Conservation (phyloP, 352 stramenopile genomes). For the Phytophthora ramorum region DNA sequence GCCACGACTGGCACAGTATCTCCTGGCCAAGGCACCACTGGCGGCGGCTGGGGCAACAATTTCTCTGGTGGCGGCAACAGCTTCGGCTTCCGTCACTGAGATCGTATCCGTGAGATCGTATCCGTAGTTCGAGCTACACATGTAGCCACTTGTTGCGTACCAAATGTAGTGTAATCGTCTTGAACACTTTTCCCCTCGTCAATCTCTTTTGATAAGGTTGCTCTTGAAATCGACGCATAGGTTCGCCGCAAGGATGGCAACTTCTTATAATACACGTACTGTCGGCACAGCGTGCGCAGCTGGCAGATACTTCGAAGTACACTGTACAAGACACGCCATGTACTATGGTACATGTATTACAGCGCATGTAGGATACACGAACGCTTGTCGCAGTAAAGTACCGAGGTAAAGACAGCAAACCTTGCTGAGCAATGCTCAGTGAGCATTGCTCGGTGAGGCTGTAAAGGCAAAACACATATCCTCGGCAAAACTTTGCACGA, state of each 20-base stretch:
- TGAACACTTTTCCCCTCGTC: neutral
- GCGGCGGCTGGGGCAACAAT: constrained; percentile 23
- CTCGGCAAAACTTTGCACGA: neutral
- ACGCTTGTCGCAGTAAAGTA: neutral
- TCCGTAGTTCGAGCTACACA: neutral
- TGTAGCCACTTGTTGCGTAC: neutral
- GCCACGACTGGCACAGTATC: constrained; percentile 26
- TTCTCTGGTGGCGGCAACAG: constrained; percentile 18
- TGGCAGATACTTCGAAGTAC: too few species aligned
- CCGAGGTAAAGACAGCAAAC: too few species aligned
- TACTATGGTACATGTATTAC: too few species aligned
- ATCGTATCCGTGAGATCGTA: too few species aligned
- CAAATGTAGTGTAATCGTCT: neutral
- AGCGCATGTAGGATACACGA: too few species aligned
- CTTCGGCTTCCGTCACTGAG: constrained; percentile 31
- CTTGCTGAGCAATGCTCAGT: too few species aligned
- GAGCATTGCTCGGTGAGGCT: too few species aligned
- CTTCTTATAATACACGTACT: too few species aligned
- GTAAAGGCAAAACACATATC: neutral
- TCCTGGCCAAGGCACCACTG: constrained; percentile 15
- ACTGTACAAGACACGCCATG: too few species aligned
- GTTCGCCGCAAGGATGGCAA: too few species aligned
- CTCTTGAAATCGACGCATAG: neutral
- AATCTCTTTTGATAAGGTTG: neutral
- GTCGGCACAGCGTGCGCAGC: too few species aligned